phyloP scores from a whole-genome alignment of 768 basidiomycete genomes.

The Ephemerocybe angulata region DNA sequence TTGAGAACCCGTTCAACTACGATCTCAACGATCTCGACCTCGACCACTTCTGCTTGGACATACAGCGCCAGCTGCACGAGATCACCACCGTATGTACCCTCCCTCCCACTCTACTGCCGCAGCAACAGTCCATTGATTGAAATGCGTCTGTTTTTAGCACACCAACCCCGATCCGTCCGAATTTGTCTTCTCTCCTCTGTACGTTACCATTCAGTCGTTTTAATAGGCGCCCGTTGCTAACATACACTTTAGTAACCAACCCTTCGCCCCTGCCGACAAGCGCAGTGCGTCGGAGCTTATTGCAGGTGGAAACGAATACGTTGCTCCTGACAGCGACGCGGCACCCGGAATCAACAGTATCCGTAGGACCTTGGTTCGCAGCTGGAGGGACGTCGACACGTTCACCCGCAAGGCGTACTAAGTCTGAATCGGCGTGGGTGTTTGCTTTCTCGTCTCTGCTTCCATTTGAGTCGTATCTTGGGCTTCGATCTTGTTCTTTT shows the following conservation, averaged over 20 bases:
- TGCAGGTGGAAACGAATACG: slow-evolving; percentile 33
- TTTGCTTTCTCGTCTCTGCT: not conserved
- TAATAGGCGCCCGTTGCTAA: not conserved
- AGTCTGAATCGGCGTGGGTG: no score
- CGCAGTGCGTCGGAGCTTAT: slow-evolving; percentile 55
- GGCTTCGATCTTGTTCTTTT: not conserved
- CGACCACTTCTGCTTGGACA: slow-evolving; percentile 62
- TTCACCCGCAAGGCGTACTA: slow-evolving; percentile 27
- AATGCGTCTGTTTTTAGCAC: slow-evolving; percentile 44
- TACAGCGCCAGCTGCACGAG: slow-evolving; percentile 67
- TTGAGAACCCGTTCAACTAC: slow-evolving; percentile 68
- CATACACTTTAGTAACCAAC: slow-evolving; percentile 45
- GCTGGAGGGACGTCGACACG: slow-evolving; percentile 40
- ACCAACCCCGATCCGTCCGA: slow-evolving; percentile 47
- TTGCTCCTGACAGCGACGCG: slow-evolving; percentile 21
- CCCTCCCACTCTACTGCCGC: slow-evolving; percentile 1
- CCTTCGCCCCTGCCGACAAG: slow-evolving; percentile 63
- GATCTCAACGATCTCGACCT: slow-evolving; percentile 67
- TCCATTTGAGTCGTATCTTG: no score
- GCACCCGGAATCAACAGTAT: slow-evolving; percentile 34
- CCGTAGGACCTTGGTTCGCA: slow-evolving; percentile 36
- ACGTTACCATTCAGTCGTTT: slow-evolving; percentile 1
- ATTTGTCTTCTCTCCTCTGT: slow-evolving; percentile 51
- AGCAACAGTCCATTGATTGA: not conserved
- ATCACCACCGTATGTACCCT: slow-evolving; percentile 63